A percentile compares a stretch with the other conserved stretches of the same genome.
phyloP scores from a whole-genome alignment of 2,329 filamentous ascomycete species.

The Aspergillus chevalieri region DNA sequence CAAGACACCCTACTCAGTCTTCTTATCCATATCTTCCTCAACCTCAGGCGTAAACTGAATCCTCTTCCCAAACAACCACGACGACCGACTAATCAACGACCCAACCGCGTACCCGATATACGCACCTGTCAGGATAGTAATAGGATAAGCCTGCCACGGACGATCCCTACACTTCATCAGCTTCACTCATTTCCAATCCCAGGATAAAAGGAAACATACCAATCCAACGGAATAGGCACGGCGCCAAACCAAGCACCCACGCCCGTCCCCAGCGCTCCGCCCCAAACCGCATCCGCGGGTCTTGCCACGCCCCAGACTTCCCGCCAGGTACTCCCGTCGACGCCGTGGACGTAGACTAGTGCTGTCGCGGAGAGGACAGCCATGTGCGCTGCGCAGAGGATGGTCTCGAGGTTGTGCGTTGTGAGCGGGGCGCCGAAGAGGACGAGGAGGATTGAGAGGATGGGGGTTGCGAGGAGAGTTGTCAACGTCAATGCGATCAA shows the following conservation, averaged over 20 bases:
- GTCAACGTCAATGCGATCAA: constrained; percentile 60
- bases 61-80: constrained; percentile 30
- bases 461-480: constrained; percentile 48
- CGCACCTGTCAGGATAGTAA: constrained; percentile 78
- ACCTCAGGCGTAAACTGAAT: constrained; percentile 25
- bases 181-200: not conserved
- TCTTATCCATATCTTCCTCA: constrained; percentile 5
- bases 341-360: constrained; percentile 77
- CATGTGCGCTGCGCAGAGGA: constrained; percentile 75
- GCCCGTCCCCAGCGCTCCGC: constrained; percentile 68
- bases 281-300: constrained; percentile 79
- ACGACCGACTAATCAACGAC: constrained; percentile 22
- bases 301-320: constrained; percentile 61
- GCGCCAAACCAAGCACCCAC: constrained; percentile 89
- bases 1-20: not conserved
- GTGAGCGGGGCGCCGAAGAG: constrained; percentile 90
- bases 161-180: constrained; percentile 56
- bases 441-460: constrained; percentile 59
- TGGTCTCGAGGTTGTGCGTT: constrained; percentile 70
- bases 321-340: constrained; percentile 65
- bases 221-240: constrained; percentile 91
- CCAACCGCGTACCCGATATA: constrained; percentile 74
- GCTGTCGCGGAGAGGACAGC: constrained; percentile 72
- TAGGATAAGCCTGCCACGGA: constrained; percentile 98
- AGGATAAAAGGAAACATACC: constrained; percentile 44